Evolutionary conservation across 257 asterid species (phyloP), one percentile per base, ranked within the genome.

Genomic region (Fraxinus excelsior): DNA sequence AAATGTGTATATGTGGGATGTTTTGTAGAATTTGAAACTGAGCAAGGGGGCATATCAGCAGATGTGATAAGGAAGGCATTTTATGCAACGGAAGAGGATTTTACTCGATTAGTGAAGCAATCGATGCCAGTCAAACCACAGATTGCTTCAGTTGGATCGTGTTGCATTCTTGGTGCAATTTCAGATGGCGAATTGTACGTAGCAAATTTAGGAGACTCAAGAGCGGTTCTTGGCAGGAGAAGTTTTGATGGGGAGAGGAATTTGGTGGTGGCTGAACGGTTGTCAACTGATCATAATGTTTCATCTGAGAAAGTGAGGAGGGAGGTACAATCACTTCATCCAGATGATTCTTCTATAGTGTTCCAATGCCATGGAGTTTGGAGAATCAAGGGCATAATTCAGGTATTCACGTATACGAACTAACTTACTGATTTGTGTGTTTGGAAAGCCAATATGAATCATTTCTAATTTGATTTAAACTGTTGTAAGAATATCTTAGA

Each of bases 381-480:
- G 86, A 76, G 86, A 53, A 67, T 82, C 44, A 82, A 79, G 38
- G 86, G 86, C 74, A 75, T 82, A 16, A 82, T 82, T 44, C 86
- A 82, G 86, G 86, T 82, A 64, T 4, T 40, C 65, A 40, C 0
- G 16, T 42, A 10, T 42, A 11, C 4, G 49, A 10, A 42, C 49
- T 42, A 42, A 42, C 13, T 11, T 42, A 42, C 16, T 42, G 16
- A 2, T 23, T 44, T 13, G 6, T 53, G 18, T 35, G 3, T 53
- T 18, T n/a, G 64, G 7, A 44, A 44, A 0, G 18, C 29, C 9
- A 37, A 60, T 34, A 25, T 5, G 38, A 9, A 37, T 2, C 16
- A 11, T 74, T 14, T 74, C 71, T 40, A 40, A 46, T 62, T 21
- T 26, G 42, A 21, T 21, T 23, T 58, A 60, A 21, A 40, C 58